Conservation (phyloP, 805 yeast species). For the Hemisphaericaspora nanyangensis region DNA sequence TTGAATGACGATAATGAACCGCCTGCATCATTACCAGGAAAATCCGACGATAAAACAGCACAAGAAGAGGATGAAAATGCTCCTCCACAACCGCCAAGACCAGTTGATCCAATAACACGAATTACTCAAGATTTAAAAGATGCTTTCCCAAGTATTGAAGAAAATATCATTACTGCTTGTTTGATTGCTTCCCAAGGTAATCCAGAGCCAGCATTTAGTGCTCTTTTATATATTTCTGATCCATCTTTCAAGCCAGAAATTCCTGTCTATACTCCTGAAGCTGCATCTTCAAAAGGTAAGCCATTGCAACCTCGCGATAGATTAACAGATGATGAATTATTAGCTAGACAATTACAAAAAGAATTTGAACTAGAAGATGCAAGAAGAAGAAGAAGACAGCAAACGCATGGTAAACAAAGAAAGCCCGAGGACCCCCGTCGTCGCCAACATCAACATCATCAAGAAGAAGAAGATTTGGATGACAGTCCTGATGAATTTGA, state of each 20-base stretch:
- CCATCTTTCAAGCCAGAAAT: slow-evolving; percentile 57
- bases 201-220: slow-evolving; percentile 84
- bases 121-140: slow-evolving; percentile 63
- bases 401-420: slow-evolving; percentile 11
- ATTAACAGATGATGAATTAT: slow-evolving; percentile 61
- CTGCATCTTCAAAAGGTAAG: too few relatives aligned
- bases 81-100: slow-evolving; percentile 49
- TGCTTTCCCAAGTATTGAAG: slow-evolving; percentile 82
- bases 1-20: slow-evolving; percentile 4
- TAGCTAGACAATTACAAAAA: slow-evolving; percentile 78
- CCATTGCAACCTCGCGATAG: neutral
- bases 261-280: slow-evolving; percentile 25
- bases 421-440: slow-evolving; percentile 6
- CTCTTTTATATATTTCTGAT: slow-evolving; percentile 75
- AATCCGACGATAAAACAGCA: neutral
- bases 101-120: slow-evolving; percentile 54
- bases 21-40: neutral
- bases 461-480: slow-evolving; percentile 14
- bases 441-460: slow-evolving; percentile 8
- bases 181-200: slow-evolving; percentile 82
- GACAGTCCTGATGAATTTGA: slow-evolving; percentile 54
- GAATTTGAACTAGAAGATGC: slow-evolving; percentile 48
- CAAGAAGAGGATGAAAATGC: slow-evolving; percentile 12
- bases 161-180: slow-evolving; percentile 66
- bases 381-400: slow-evolving; percentile 27